Conservation (phyloP, 768 basidiomycete species). For the Russula compacta region DNA sequence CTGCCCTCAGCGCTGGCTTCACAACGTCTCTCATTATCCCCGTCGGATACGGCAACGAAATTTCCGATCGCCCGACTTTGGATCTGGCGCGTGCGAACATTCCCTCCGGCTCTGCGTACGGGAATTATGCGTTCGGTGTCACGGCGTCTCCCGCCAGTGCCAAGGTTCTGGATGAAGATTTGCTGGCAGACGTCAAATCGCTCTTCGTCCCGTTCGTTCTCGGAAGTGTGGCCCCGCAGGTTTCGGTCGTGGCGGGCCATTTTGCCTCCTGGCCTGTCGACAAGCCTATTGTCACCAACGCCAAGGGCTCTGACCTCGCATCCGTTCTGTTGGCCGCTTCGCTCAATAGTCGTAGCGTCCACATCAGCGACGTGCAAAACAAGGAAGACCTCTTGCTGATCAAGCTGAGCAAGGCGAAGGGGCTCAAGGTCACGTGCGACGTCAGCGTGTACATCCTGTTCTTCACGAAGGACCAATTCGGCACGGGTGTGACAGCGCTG, state of each 20-base stretch:
- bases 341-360: constrained; percentile 79
- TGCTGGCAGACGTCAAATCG: constrained; percentile 71
- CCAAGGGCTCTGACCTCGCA: constrained; percentile 84
- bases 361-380: constrained; percentile 82
- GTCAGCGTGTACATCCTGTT: constrained; percentile 88
- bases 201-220: constrained; percentile 77
- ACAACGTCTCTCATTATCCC: constrained; percentile 78
- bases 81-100: constrained; percentile 61
- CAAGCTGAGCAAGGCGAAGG: constrained; percentile 87
- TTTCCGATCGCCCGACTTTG: constrained; percentile 60
- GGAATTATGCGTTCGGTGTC: constrained; percentile 81
- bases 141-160: constrained; percentile 65
- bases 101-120: constrained; percentile 50
- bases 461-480: constrained; percentile 72
- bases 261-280: constrained; percentile 86
- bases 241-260: constrained; percentile 74
- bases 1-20: constrained; percentile 84
- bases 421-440: constrained; percentile 93
- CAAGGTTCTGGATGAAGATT: constrained; percentile 56
- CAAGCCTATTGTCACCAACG: constrained; percentile 92
- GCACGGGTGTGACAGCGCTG: constrained; percentile 40
- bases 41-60: constrained; percentile 47
- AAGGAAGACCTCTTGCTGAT: constrained; percentile 86
- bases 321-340: constrained; percentile 92
- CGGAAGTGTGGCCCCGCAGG: constrained; percentile 38